Evolutionary conservation across 148 eudicot genomes (phyloP).

Genomic region (Limonium bicolor): DNA sequence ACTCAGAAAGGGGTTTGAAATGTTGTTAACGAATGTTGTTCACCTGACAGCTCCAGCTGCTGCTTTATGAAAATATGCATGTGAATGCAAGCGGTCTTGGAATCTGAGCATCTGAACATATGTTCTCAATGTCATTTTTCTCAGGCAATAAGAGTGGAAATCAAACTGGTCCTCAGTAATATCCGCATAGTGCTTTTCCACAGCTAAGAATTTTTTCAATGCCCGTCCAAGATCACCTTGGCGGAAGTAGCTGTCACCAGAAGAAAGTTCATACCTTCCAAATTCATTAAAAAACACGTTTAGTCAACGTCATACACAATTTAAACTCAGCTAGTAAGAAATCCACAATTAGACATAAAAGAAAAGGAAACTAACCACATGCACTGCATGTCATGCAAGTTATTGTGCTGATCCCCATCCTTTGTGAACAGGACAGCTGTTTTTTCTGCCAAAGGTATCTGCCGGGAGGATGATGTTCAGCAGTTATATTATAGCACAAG

Average conservation of each 20-base stretch:
- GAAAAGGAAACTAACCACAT: slow-evolving; percentile 93
- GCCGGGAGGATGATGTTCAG: slow-evolving; percentile 1
- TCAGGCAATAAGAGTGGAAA: slow-evolving; percentile 93
- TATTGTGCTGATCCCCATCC: slow-evolving; percentile 97
- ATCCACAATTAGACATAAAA: slow-evolving; percentile 3
- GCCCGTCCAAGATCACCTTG: slow-evolving; percentile 95
- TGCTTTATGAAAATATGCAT: slow-evolving; percentile 86
- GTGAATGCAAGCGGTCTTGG: slow-evolving; percentile 93
- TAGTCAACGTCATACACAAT: not conserved
- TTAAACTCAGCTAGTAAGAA: not conserved
- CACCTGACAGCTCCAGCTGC: slow-evolving; percentile 94
- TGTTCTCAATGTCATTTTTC: slow-evolving; percentile 93
- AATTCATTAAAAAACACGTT: slow-evolving; percentile 1
- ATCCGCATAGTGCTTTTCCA: slow-evolving; percentile 97
- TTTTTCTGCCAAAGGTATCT: slow-evolving; percentile 88
- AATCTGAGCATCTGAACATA: slow-evolving; percentile 91
- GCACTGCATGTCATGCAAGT: slow-evolving; percentile 98
- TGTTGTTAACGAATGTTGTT: no score
- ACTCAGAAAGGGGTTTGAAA: no score
- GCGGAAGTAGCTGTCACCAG: slow-evolving; percentile 95
- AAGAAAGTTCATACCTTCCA: slow-evolving; percentile 91
- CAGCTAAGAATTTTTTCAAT: slow-evolving; percentile 82
- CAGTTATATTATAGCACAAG: no score
- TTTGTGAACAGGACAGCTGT: slow-evolving; percentile 93
- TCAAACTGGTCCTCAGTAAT: slow-evolving; percentile 98